Base-by-base conservation (phyloP, 1,284 basidiomycete species). In the Ceratobasidium sp. region DNA sequence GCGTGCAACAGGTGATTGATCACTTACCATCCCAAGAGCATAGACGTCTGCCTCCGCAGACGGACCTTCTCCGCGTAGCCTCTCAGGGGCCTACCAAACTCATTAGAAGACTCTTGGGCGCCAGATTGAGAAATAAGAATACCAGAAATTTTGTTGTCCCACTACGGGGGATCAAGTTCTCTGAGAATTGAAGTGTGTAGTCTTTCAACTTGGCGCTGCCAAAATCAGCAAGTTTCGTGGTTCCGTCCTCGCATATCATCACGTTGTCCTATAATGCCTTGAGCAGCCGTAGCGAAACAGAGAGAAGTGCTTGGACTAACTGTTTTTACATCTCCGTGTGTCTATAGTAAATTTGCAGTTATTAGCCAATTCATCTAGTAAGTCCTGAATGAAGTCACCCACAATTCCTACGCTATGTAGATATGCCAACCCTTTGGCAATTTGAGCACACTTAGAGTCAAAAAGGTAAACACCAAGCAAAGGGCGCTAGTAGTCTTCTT, bases 21-120 rank as follows among this genome's bases (percentile, higher is more conserved):
- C 33, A 33, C 60, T 63, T 6, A 67, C 64, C 64, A 67, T 67
- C 20, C 64, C 64, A 49, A 67, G 23, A 12, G 64, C 13, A 49
- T 67, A 67, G 9, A 67, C 64, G 26, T 67, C 64, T 15, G 64
- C 33, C 26, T 44, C 64, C 20, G 7, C 5, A 12, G 64, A 20
- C 10, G 18, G 18, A 13, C 12, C 10, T 46, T 13, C 15, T 46
- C 44, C 64, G 12, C 7, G 9, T 42, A 67, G n/a, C 20, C 44
- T 7, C n/a, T 67, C 64, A 23, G 64, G 64, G n/a, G 64, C 64
- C 64, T 67, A 67, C 6, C 18, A 15, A 18, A 39, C 12, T 18
- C 44, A 67, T 40, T 23, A 26, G 42, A 33, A 33, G 33, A 33
- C 33, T 33, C 33, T 33, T 33, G 33, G 33, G 33, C 33, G 33